A percentile compares a stretch with the other conserved stretches of the same genome.
These are phyloP conservation scores for Trapa incisa DNA, from an alignment of 345 rosid genomes.

Conservation along the genomic window DNA sequence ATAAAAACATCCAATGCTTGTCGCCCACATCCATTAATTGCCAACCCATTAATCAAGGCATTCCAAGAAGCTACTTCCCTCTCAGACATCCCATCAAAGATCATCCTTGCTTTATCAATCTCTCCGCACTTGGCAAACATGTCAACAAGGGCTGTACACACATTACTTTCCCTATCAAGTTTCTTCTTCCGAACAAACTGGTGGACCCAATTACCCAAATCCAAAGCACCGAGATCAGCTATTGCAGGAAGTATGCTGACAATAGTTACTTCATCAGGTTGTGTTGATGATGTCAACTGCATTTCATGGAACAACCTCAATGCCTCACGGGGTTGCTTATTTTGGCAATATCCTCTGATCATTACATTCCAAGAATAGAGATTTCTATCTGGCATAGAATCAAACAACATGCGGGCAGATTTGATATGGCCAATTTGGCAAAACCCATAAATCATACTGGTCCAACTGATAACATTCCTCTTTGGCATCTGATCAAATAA, in stretches of 20 bases:
- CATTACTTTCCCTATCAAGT: conserved; percentile 36
- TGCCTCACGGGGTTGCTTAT: conserved; percentile 58
- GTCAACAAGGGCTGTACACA: conserved; percentile 57
- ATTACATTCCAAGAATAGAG: conserved; percentile 65
- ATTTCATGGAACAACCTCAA: conserved; percentile 46
- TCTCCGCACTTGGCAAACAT: conserved; percentile 84
- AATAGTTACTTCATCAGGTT: conserved; percentile 59
- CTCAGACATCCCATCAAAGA: conserved; percentile 33
- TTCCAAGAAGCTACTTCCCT: conserved; percentile 61
- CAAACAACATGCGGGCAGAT: conserved; percentile 46
- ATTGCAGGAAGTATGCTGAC: conserved; percentile 65
- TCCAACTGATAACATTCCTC: conserved; percentile 64
- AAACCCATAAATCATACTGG: conserved; percentile 61
- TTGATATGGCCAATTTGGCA: conserved; percentile 34
- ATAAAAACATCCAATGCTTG: conserved; percentile 41
- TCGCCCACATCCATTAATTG: conserved; percentile 51
- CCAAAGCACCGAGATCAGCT: conserved; percentile 59
- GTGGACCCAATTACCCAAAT: conserved; percentile 58
- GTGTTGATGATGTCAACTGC: conserved; percentile 35
- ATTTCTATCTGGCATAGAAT: conserved; percentile 61
- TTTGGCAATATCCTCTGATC: conserved; percentile 62
- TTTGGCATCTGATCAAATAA: conserved; percentile 44
- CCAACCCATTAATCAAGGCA: conserved; percentile 59
- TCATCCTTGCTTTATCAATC: conserved; percentile 29
- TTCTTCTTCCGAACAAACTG: conserved; percentile 35